These are phyloP conservation scores for Chaetomiaceae sp. DNA, from an alignment of 2,329 filamentous ascomycete species.

Conservation along the genomic window DNA sequence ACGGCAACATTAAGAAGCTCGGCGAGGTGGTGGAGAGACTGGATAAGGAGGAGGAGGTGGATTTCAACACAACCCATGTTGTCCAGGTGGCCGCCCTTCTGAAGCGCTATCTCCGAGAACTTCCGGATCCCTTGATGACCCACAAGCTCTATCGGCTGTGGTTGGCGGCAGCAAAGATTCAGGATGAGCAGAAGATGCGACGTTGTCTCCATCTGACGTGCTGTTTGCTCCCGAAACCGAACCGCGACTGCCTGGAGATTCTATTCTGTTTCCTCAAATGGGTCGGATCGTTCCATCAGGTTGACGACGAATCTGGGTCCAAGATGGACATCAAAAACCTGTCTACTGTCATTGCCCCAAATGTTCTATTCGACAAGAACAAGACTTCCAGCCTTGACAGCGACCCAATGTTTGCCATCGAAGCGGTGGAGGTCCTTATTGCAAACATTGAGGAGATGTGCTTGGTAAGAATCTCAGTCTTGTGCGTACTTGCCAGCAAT, in stretches of 20 bases:
- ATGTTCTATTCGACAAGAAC: constrained; percentile 73
- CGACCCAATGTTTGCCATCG: constrained; percentile 89
- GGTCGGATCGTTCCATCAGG: constrained; percentile 94
- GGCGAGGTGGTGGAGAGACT: constrained; percentile 82
- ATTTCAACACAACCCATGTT: constrained; percentile 82
- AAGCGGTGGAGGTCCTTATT: constrained; percentile 87
- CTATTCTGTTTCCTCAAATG: constrained; percentile 95
- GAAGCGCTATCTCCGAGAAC: constrained; percentile 90
- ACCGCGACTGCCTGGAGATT: constrained; percentile 92
- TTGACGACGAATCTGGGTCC: constrained; percentile 93
- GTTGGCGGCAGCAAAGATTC: constrained; percentile 83
- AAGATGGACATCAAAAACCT: constrained; percentile 99
- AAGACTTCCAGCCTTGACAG: constrained; percentile 68
- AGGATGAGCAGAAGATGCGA: constrained; percentile 74
- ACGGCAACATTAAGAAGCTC: constrained; percentile 93
- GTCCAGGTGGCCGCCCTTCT: constrained; percentile 90
- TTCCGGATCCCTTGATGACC: constrained; percentile 91
- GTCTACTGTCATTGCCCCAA: constrained; percentile 94
- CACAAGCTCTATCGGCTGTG: constrained; percentile 91
- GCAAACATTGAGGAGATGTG: constrained; percentile 95
- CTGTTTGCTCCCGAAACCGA: constrained; percentile 85
- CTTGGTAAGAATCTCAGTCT: constrained; percentile 62
- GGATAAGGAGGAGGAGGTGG: constrained; percentile 77
- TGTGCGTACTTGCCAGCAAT: neutral
- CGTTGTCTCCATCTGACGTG: constrained; percentile 86